These are phyloP conservation scores for Diplotaxis tenuifolia DNA, from an alignment of 345 rosid genomes.

Conservation along the genomic window DNA sequence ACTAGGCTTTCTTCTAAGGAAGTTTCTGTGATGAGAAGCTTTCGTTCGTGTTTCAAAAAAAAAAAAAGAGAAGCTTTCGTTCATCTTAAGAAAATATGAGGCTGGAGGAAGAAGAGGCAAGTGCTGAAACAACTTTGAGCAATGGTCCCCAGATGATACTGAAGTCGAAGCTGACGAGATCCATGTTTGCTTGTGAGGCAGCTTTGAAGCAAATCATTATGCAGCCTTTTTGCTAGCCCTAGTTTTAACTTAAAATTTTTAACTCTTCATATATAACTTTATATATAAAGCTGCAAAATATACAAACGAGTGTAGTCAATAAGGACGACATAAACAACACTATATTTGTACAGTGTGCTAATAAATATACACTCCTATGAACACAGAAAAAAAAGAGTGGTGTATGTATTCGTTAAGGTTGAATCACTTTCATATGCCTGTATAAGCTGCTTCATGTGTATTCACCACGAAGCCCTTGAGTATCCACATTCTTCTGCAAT, in stretches of 20 bases:
- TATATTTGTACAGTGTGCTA: background rate
- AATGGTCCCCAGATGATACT: background rate
- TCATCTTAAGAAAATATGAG: too few relatives aligned
- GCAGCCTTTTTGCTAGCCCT: background rate
- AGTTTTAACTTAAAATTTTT: background rate
- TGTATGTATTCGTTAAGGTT: conserved; percentile 7
- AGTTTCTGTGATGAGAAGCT: too few relatives aligned
- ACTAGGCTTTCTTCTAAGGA: too few relatives aligned
- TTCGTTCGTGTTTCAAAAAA: too few relatives aligned
- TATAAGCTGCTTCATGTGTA: background rate
- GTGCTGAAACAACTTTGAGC: background rate
- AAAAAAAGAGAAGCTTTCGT: too few relatives aligned
- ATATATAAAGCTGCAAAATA: background rate
- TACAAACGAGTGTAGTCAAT: background rate
- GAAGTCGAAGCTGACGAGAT: background rate
- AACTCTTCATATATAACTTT: background rate
- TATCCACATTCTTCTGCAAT: conserved; percentile 11
- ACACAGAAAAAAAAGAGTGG: background rate
- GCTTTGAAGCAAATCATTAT: background rate
- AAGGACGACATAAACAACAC: background rate
- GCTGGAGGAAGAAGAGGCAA: too few relatives aligned
- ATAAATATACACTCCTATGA: conserved; percentile 4
- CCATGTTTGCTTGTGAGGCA: background rate
- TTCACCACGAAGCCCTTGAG: conserved; percentile 3
- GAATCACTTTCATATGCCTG: background rate